These are phyloP conservation scores for Schizothecium vesticola DNA, from an alignment of 495 filamentous ascomycete genomes.

Conservation along the genomic window DNA sequence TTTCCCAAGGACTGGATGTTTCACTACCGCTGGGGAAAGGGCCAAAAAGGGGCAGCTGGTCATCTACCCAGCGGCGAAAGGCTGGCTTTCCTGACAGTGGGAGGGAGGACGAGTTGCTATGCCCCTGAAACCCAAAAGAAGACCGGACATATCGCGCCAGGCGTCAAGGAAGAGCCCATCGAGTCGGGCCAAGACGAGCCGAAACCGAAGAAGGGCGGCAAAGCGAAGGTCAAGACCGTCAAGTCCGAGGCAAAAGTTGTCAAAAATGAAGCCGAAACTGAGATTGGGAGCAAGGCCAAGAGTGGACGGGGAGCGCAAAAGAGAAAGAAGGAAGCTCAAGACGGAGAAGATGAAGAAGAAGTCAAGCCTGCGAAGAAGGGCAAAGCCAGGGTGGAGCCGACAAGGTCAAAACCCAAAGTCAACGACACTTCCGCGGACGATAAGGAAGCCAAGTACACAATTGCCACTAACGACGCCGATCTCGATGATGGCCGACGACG, in stretches of 20 bases:
- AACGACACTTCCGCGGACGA: constrained; percentile 14
- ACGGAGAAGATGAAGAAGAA: constrained; percentile 4
- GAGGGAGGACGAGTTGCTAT: constrained; percentile 81
- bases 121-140: constrained; percentile 85
- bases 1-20: constrained; percentile 93
- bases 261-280: not conserved
- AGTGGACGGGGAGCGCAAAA: constrained; percentile 10
- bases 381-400: not conserved
- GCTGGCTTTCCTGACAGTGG: constrained; percentile 78
- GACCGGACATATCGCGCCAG: constrained; percentile 31
- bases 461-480: constrained; percentile 1
- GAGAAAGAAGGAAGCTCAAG: constrained; percentile 12
- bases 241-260: constrained; percentile 10
- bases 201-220: constrained; percentile 24
- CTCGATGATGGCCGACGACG: constrained; percentile 25
- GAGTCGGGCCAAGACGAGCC: constrained; percentile 21
- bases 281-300: not conserved
- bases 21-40: constrained; percentile 85
- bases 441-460: not conserved
- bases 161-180: constrained; percentile 32
- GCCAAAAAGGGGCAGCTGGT: constrained; percentile 64
- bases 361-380: constrained; percentile 26
- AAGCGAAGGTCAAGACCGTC: constrained; percentile 18
- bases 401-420: not conserved
- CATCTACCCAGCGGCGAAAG: constrained; percentile 77